phyloP scores from a whole-genome alignment of 1,284 basidiomycete species.

The Malassezia japonica region DNA sequence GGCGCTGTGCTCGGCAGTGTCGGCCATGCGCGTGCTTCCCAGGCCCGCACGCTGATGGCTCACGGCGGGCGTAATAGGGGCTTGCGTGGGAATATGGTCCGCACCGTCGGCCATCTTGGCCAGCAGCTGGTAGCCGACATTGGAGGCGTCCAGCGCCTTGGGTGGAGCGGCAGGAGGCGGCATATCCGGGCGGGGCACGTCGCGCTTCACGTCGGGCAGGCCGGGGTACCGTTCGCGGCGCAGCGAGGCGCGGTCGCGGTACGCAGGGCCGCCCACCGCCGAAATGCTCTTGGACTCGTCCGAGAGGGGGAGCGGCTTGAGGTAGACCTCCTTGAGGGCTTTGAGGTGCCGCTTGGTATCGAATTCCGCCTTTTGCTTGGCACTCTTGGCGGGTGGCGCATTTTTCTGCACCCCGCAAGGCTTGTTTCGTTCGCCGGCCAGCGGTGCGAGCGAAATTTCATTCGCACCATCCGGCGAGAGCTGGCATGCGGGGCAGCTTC shows the following conservation, averaged over 20 bases:
- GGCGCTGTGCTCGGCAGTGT: background rate
- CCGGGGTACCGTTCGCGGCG: slow-evolving; percentile 5
- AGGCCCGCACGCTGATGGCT: slow-evolving; percentile 9
- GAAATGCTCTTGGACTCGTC: too few relatives aligned
- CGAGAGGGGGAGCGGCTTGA: background rate
- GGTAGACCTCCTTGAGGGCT: slow-evolving; percentile 3
- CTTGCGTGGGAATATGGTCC: background rate
- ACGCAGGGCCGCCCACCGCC: background rate
- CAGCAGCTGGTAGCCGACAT: slow-evolving; percentile 13
- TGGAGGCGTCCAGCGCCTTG: background rate
- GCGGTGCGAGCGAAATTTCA: slow-evolving; percentile 10
- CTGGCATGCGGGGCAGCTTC: slow-evolving; percentile 8
- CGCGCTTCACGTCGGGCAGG: background rate
- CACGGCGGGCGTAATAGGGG: slow-evolving; percentile 7
- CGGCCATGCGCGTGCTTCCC: slow-evolving; percentile 1
- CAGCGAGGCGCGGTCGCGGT: slow-evolving; percentile 13
- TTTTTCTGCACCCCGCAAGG: background rate
- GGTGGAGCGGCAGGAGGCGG: background rate
- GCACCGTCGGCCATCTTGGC: slow-evolving; percentile 4
- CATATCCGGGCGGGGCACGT: background rate
- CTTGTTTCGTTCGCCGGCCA: background rate
- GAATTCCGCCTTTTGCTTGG: background rate
- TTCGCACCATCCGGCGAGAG: slow-evolving; percentile 8
- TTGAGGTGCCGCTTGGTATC: slow-evolving; percentile 5
- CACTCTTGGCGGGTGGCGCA: background rate